Conservation (phyloP, 345 rosid genomes). For the Hibiscus mutabilis region DNA sequence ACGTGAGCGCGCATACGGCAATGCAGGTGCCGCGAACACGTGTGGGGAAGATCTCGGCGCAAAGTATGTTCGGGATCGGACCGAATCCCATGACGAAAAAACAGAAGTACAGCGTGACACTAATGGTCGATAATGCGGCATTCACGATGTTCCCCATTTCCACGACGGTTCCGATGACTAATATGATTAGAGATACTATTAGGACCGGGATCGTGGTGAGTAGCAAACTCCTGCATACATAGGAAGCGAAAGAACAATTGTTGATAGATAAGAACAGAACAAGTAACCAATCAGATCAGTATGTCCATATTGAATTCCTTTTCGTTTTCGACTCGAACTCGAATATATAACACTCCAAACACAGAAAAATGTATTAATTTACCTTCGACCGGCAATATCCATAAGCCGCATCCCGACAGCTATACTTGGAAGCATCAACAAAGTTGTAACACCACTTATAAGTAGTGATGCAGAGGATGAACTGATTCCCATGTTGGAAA, state of each 20-base stretch:
- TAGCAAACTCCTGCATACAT: conserved; percentile 65
- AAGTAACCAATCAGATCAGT: background rate
- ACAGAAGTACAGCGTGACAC: conserved; percentile 68
- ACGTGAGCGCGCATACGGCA: conserved; percentile 73
- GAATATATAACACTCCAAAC: background rate
- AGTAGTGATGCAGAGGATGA: conserved; percentile 74
- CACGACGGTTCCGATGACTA: conserved; percentile 50
- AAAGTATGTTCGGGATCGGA: conserved; percentile 88
- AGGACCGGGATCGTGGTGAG: conserved; percentile 72
- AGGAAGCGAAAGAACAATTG: background rate
- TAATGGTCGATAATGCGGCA: conserved; percentile 58
- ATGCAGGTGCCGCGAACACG: conserved; percentile 88
- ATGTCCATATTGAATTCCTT: background rate
- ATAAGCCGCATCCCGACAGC: conserved; percentile 95
- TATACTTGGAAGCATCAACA: conserved; percentile 90
- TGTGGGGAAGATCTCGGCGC: conserved; percentile 94
- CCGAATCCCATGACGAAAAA: conserved; percentile 98
- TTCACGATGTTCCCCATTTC: conserved; percentile 41
- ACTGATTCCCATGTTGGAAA: conserved; percentile 66
- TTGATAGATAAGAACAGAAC: background rate
- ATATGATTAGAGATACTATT: conserved; percentile 46
- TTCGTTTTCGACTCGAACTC: background rate
- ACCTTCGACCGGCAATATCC: conserved; percentile 96
- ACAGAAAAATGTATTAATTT: conserved; percentile 1
- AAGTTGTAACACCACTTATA: conserved; percentile 72